Percentiles rank a stretch among this genome's conserved stretches.
phyloP scores from a whole-genome alignment of 768 basidiomycete species.

The Strobilomyces echinocephalus region DNA sequence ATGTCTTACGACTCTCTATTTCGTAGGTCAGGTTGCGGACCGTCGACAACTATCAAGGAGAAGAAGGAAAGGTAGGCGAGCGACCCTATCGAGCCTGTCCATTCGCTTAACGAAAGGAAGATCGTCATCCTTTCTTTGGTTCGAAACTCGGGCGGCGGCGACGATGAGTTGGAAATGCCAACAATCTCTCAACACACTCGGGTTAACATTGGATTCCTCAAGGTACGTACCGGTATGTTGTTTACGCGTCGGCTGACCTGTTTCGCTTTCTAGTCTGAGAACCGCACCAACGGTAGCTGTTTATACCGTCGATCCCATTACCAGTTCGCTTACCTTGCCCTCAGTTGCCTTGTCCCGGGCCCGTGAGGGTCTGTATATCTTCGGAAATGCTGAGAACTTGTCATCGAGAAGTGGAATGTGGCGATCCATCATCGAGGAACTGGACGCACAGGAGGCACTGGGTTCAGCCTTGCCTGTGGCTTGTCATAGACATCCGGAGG shows the following conservation, averaged over 20 bases:
- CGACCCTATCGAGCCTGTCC: neutral
- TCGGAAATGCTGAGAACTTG: constrained; percentile 62
- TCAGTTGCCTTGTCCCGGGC: constrained; percentile 70
- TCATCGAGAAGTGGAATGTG: constrained; percentile 52
- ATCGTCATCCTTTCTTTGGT: constrained; percentile 74
- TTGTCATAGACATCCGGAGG: constrained; percentile 53
- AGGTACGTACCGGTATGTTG: constrained; percentile 36
- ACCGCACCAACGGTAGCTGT: constrained; percentile 50
- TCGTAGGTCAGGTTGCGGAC: constrained; percentile 63
- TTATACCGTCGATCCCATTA: too few species aligned
- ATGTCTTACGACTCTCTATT: neutral
- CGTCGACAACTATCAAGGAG: constrained; percentile 76
- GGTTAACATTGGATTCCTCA: constrained; percentile 66
- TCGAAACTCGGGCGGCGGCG: constrained; percentile 55
- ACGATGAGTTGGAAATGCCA: constrained; percentile 28
- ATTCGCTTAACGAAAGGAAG: constrained; percentile 24
- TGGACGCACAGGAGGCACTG: constrained; percentile 43
- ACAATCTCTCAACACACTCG: constrained; percentile 12
- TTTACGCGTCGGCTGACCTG: neutral
- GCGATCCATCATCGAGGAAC: constrained; percentile 51
- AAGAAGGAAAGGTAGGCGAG: constrained; percentile 51
- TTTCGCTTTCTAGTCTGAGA: constrained; percentile 40
- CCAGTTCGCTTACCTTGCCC: constrained; percentile 1
- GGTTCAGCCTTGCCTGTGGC: constrained; percentile 52
- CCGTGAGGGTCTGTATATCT: constrained; percentile 65